Conservation (phyloP, 2,329 filamentous ascomycete species). For the Malbranchea cinnamomea region DNA sequence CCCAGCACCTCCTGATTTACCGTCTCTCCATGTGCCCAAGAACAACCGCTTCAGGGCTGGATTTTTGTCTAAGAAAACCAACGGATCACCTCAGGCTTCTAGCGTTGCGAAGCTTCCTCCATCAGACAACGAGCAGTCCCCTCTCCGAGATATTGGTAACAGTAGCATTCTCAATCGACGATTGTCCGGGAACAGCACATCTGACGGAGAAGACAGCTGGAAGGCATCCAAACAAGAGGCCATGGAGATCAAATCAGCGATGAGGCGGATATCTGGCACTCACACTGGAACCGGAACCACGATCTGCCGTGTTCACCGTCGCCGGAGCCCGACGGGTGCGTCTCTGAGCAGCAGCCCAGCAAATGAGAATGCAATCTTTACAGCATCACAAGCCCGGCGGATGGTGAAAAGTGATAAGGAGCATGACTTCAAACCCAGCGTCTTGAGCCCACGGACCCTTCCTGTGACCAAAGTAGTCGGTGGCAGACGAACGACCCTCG, state of each 20-base stretch:
- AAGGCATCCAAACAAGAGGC: conserved; percentile 34
- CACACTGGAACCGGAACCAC: conserved; percentile 25
- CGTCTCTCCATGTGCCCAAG: conserved; percentile 47
- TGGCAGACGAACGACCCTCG: conserved; percentile 27
- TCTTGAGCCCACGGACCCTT: conserved; percentile 46
- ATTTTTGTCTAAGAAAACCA: conserved; percentile 58
- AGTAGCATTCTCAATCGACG: conserved; percentile 35
- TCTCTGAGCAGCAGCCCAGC: conserved; percentile 36
- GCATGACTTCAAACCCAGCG: conserved; percentile 38
- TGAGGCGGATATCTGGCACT: conserved; percentile 36
- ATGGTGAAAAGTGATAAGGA: conserved; percentile 51
- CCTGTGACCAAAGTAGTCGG: conserved; percentile 41
- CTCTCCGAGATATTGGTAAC: conserved; percentile 38
- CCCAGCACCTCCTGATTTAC: conserved; percentile 37
- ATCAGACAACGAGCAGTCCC: conserved; percentile 42
- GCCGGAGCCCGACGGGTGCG: conserved; percentile 40
- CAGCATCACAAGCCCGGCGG: conserved; percentile 48
- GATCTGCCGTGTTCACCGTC: conserved; percentile 32
- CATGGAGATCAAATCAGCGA: conserved; percentile 39
- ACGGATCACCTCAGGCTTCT: conserved; percentile 47
- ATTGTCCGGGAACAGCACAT: conserved; percentile 15
- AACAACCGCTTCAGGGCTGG: conserved; percentile 75
- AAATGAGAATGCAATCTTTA: conserved; percentile 46
- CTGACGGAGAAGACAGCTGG: conserved; percentile 29
- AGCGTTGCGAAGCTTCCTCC: conserved; percentile 44